Evolutionary conservation across 2,329 filamentous ascomycete genomes (phyloP), one percentile per base, ranked within the genome.

Genomic region (Elsinoe perseae): DNA sequence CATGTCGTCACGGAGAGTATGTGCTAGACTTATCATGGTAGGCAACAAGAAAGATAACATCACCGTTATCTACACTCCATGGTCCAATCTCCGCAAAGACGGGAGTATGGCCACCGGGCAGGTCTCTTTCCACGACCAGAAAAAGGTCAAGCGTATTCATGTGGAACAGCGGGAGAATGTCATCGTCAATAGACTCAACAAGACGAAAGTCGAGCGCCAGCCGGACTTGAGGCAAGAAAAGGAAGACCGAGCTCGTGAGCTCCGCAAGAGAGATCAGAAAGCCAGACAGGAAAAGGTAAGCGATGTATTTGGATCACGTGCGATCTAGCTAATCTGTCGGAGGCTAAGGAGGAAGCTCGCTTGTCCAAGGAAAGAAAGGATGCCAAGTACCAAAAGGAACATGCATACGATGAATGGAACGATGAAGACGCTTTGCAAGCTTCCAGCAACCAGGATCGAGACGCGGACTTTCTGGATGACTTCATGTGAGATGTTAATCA

Each of bases 21-120:
- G 20, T 38, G 28, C 2, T 40, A 3, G 2, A 9, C 16, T 25
- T 42, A 43, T 34, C 38, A 7, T 27, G 16, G 10, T 20, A 91
- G 87, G 93, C 61, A 98, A 98, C 77, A 98, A 98, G 74, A 97
- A 96, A 72, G 92, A 97, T 72, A 97, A 97, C 72, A 78, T 98
- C 65, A 95, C 90, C 14, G 72, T 98, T 67, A 95, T 98, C 67
- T 98, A 98, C 75, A 98, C 93, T 3, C 93, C 93, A 5, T 97
- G 93, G 90, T 87, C 88, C 43, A 98, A 98, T 70, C 80, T 98
- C 30, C 87, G 89, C 69, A 98, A 98, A 69, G 89, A 95, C 67
- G 92, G 91, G 27, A 89, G 86, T 70, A 98, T 98, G 93, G 91
- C 89, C 16, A 85, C 86, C 2, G 93, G 93, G 20, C 93, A 98